Evolutionary conservation across 1,139 yeast genomes (phyloP).

Genomic region (Saccharomyces hybrid): DNA sequence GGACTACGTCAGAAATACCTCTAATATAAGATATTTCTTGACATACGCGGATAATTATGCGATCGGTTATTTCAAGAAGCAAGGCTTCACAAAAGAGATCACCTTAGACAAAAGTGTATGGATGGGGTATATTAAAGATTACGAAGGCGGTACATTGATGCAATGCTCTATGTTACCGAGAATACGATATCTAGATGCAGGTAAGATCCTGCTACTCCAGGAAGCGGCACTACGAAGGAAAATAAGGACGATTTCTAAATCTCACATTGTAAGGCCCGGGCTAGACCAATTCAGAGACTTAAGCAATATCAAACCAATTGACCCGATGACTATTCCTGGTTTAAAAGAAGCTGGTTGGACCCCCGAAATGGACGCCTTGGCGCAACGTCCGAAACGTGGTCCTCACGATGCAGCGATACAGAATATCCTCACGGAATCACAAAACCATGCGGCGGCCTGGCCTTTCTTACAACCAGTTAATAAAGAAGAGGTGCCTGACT

Average conservation of each 20-base stretch:
- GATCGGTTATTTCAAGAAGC: constrained; percentile 95
- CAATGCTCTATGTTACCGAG: constrained; percentile 91
- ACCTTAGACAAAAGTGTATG: constrained; percentile 76
- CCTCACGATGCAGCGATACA: constrained; percentile 95
- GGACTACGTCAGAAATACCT: constrained; percentile 86
- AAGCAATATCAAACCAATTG: constrained; percentile 43
- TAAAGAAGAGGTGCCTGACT: constrained; percentile 90
- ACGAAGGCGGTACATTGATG: constrained; percentile 98
- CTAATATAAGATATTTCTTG: constrained; percentile 79
- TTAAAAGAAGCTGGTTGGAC: constrained; percentile 94
- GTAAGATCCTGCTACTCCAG: constrained; percentile 75
- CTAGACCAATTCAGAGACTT: constrained; percentile 58
- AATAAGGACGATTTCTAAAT: constrained; percentile 67
- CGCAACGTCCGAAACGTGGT: constrained; percentile 88
- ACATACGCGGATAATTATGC: constrained; percentile 99
- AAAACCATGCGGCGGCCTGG: constrained; percentile 97
- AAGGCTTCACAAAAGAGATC: constrained; percentile 94
- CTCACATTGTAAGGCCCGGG: constrained; percentile 79
- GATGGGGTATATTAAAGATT: constrained; percentile 98
- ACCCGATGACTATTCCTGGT: constrained; percentile 80
- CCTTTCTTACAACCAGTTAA: constrained; percentile 93
- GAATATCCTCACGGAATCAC: constrained; percentile 75
- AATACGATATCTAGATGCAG: constrained; percentile 80
- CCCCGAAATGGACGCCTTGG: constrained; percentile 94
- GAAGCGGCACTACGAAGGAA: constrained; percentile 86